These are phyloP conservation scores for Cyclotella choctawhatcheeana DNA, from an alignment of 108 stramenopile genomes.

Conservation along the genomic window DNA sequence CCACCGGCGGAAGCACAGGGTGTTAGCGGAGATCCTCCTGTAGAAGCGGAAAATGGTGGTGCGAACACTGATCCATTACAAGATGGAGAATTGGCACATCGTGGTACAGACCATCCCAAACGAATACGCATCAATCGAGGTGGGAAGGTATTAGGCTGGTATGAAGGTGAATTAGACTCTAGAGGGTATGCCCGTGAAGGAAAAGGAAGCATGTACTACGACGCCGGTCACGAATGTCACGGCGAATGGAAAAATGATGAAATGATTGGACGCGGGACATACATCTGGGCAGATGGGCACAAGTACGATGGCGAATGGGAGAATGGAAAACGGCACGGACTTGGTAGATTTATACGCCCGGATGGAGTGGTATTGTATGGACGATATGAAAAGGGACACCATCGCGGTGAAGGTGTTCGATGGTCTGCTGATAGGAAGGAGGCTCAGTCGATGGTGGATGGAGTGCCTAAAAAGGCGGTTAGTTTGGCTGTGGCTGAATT, in stretches of 20 bases:
- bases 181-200: conserved; percentile 34
- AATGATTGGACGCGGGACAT: conserved; percentile 41
- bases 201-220: conserved; percentile 44
- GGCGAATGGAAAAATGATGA: conserved; percentile 44
- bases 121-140: conserved; percentile 28
- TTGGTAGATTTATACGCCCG: conserved; percentile 42
- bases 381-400: conserved; percentile 43
- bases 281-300: conserved; percentile 42
- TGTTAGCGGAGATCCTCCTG: background rate
- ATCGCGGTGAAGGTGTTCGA: conserved; percentile 38
- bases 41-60: background rate
- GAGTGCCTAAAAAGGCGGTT: conserved; percentile 35
- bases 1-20: background rate
- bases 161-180: conserved; percentile 35
- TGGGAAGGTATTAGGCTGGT: conserved; percentile 47
- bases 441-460: conserved; percentile 41
- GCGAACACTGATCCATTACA: background rate
- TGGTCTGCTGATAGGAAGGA: conserved; percentile 43
- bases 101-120: background rate
- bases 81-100: conserved; percentile 6
- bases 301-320: conserved; percentile 42
- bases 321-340: conserved; percentile 42
- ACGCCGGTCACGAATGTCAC: conserved; percentile 42
- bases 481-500: conserved; percentile 24
- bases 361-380: conserved; percentile 45